phyloP scores from a whole-genome alignment of 1,139 yeast genomes.

The Debaryomyces coudertii region DNA sequence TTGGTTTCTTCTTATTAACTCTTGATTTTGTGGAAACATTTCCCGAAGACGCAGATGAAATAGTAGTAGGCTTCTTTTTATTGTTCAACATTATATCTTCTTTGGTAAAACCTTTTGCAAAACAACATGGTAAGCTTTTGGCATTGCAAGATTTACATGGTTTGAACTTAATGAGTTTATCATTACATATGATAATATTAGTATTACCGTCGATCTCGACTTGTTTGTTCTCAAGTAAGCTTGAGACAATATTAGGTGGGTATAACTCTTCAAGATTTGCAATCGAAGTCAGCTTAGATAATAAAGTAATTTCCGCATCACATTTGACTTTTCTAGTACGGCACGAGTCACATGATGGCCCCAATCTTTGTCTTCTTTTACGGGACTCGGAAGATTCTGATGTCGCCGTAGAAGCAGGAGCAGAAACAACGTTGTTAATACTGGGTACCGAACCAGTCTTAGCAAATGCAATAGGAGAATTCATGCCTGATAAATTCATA shows the following conservation, averaged over 20 bases:
- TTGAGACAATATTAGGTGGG: slow-evolving; percentile 1
- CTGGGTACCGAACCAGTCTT: slow-evolving; percentile 4
- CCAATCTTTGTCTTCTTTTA: slow-evolving; percentile 63
- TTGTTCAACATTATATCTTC: slow-evolving; percentile 49
- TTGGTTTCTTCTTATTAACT: slow-evolving; percentile 6
- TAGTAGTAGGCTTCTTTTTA: slow-evolving; percentile 18
- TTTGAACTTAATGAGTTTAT: slow-evolving; percentile 50
- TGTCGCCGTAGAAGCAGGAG: slow-evolving; percentile 1
- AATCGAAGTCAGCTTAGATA: slow-evolving; percentile 17
- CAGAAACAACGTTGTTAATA: background rate
- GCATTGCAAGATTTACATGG: slow-evolving; percentile 52
- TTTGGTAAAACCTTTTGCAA: slow-evolving; percentile 62
- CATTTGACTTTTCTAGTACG: slow-evolving; percentile 75
- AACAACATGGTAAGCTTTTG: slow-evolving; percentile 50
- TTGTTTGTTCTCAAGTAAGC: slow-evolving; percentile 10
- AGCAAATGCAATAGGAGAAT: slow-evolving; percentile 4
- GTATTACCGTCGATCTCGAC: slow-evolving; percentile 13
- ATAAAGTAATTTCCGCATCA: slow-evolving; percentile 58
- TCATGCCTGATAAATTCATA: slow-evolving; percentile 8
- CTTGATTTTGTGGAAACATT: slow-evolving; percentile 1
- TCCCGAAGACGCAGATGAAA: slow-evolving; percentile 2
- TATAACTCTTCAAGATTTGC: slow-evolving; percentile 7
- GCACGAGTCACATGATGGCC: slow-evolving; percentile 78
- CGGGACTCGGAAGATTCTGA: slow-evolving; percentile 6
- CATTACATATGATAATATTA: slow-evolving; percentile 25